A percentile compares a stretch with the other conserved stretches of the same genome.
Evolutionary conservation across 805 yeast species (phyloP).

Genomic region (Kazachstania africana): DNA sequence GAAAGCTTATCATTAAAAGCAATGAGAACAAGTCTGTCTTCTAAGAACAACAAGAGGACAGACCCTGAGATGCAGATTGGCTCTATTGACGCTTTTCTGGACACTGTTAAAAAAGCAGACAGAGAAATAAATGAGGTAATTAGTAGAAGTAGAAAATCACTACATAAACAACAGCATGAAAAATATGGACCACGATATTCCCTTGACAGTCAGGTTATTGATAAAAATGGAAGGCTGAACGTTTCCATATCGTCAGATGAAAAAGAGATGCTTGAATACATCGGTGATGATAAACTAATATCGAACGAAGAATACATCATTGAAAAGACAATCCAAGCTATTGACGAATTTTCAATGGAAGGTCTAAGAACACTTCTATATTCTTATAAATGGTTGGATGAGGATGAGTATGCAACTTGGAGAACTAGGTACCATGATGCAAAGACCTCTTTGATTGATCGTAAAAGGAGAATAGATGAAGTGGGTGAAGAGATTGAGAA

Average conservation of each 20-base stretch:
- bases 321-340: constrained; percentile 77
- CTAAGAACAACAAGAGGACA: constrained; percentile 2
- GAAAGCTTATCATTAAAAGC: constrained; percentile 24
- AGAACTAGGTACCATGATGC: constrained; percentile 57
- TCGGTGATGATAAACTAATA: constrained; percentile 45
- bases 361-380: constrained; percentile 87
- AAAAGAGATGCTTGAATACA: constrained; percentile 23
- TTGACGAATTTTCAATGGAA: constrained; percentile 89
- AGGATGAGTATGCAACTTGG: constrained; percentile 56
- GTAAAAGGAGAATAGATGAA: constrained; percentile 53
- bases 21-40: constrained; percentile 21
- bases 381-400: constrained; percentile 60
- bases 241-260: neutral
- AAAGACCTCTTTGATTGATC: constrained; percentile 56
- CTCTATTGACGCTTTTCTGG: constrained; percentile 41
- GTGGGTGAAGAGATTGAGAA: constrained; percentile 66
- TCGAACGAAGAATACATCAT: constrained; percentile 64
- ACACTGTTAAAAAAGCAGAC: constrained; percentile 32
- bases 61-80: constrained; percentile 23
- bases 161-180: constrained; percentile 47
- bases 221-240: neutral
- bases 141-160: constrained; percentile 40
- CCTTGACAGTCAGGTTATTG: neutral
- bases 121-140: constrained; percentile 45
- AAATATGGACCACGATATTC: constrained; percentile 31